Percentiles rank a stretch among this genome's conserved stretches.
Conservation (phyloP, 306 rosid species). For the Nissolia schottii region DNA sequence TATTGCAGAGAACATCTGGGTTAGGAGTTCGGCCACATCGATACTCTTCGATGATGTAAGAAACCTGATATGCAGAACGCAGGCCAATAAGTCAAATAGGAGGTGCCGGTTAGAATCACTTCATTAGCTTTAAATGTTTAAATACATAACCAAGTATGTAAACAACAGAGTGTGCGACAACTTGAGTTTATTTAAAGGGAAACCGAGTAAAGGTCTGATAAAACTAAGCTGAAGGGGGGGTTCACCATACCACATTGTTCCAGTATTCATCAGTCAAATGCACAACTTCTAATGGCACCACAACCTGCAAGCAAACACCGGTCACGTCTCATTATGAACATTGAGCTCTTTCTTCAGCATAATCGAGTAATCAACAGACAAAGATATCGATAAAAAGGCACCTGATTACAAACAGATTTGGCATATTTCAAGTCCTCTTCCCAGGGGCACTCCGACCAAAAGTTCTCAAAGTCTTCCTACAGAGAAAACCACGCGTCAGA, state of each 20-base stretch:
- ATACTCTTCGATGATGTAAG: conserved; percentile 83
- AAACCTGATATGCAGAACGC: conserved; percentile 48
- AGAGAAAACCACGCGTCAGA: conserved; percentile 28
- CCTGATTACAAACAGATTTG: conserved; percentile 81
- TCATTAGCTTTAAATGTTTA: neutral
- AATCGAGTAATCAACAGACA: neutral
- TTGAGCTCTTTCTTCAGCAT: neutral
- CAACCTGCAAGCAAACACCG: conserved; percentile 48
- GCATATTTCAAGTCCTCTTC: conserved; percentile 88
- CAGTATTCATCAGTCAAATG: conserved; percentile 96
- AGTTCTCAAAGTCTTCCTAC: conserved; percentile 94
- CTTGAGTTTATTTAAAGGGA: neutral
- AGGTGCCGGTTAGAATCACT: neutral
- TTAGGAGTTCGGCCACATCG: conserved; percentile 92
- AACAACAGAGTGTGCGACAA: neutral
- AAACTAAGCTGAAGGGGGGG: neutral
- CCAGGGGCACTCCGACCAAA: conserved; percentile 97
- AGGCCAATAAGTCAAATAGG: conserved; percentile 6
- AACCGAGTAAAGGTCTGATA: neutral
- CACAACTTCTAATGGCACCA: conserved; percentile 79
- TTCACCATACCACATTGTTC: conserved; percentile 67
- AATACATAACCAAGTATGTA: neutral
- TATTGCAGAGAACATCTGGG: conserved; percentile 92
- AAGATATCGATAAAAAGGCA: conserved; percentile 9
- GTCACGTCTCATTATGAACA: conserved; percentile 5